A percentile compares a stretch with the other conserved stretches of the same genome.
These are phyloP conservation scores for Chaetoscypha palmicola DNA, from an alignment of 2,329 filamentous ascomycete genomes.

Conservation along the genomic window DNA sequence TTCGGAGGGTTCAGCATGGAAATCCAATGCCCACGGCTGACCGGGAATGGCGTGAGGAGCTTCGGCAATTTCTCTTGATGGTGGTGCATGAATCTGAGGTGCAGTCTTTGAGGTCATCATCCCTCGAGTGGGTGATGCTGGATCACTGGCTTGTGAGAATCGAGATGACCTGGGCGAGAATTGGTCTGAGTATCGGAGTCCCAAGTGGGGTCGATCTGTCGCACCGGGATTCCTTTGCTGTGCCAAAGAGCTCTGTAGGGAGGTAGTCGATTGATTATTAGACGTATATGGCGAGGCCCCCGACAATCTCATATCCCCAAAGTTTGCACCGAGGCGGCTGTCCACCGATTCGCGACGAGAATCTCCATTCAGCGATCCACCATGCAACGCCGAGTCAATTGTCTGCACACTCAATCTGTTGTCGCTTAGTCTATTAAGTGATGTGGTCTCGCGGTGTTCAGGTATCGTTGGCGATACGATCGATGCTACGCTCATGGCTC, in stretches of 20 bases:
- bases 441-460: constrained; percentile 11
- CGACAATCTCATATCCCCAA: constrained; percentile 58
- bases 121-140: constrained; percentile 6
- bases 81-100: constrained; percentile 68
- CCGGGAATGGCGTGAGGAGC: constrained; percentile 76
- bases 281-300: constrained; percentile 66
- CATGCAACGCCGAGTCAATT: constrained; percentile 20
- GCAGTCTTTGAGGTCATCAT: constrained; percentile 48
- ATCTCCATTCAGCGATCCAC: constrained; percentile 32
- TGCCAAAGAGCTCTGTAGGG: constrained; percentile 64
- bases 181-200: constrained; percentile 42
- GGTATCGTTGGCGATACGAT: constrained; percentile 54
- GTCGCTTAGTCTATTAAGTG: constrained; percentile 12
- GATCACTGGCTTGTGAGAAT: constrained; percentile 10
- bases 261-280: constrained; percentile 69
- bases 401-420: constrained; percentile 16
- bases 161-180: constrained; percentile 38
- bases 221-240: constrained; percentile 55
- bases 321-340: constrained; percentile 66
- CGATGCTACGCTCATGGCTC: constrained; percentile 59
- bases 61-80: constrained; percentile 55
- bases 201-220: constrained; percentile 12
- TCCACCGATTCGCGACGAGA: constrained; percentile 72
- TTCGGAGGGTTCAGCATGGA: constrained; percentile 43
- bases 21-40: constrained; percentile 68